Conservation (phyloP, 2,329 filamentous ascomycete species). For the Ceratocystis destructans region DNA sequence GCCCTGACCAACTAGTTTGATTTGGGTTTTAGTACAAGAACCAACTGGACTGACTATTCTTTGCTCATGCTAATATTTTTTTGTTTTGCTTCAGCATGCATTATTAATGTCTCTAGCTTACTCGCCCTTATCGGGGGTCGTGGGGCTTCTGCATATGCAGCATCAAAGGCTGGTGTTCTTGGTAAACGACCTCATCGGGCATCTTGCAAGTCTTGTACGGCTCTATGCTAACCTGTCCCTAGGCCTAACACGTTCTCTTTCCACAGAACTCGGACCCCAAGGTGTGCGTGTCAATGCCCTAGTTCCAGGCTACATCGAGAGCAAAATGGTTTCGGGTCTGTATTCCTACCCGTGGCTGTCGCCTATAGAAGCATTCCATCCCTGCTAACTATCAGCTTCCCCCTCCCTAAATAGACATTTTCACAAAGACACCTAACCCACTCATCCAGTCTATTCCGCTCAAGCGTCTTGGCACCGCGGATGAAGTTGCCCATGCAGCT, state of each 20-base stretch:
- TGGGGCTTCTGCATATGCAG: slow-evolving; percentile 61
- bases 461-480: slow-evolving; percentile 49
- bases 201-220: too few relatives aligned
- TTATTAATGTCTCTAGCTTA: slow-evolving; percentile 71
- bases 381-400: background rate
- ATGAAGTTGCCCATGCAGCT: slow-evolving; percentile 71
- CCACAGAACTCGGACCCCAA: slow-evolving; percentile 44
- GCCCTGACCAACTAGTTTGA: background rate
- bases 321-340: slow-evolving; percentile 62
- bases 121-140: slow-evolving; percentile 54
- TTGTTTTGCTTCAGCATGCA: slow-evolving; percentile 38
- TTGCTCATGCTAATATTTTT: background rate
- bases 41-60: background rate
- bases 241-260: slow-evolving; percentile 57
- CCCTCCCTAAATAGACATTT: slow-evolving; percentile 9
- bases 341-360: background rate
- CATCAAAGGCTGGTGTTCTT: slow-evolving; percentile 67
- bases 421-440: background rate
- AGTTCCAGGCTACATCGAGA: slow-evolving; percentile 70
- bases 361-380: background rate
- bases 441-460: slow-evolving; percentile 20
- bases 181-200: slow-evolving; percentile 31
- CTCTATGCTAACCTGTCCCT: background rate
- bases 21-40: background rate
- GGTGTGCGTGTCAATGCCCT: slow-evolving; percentile 67